Evolutionary conservation across 768 basidiomycete genomes (phyloP).

Genomic region (Tubosaeta sp.): DNA sequence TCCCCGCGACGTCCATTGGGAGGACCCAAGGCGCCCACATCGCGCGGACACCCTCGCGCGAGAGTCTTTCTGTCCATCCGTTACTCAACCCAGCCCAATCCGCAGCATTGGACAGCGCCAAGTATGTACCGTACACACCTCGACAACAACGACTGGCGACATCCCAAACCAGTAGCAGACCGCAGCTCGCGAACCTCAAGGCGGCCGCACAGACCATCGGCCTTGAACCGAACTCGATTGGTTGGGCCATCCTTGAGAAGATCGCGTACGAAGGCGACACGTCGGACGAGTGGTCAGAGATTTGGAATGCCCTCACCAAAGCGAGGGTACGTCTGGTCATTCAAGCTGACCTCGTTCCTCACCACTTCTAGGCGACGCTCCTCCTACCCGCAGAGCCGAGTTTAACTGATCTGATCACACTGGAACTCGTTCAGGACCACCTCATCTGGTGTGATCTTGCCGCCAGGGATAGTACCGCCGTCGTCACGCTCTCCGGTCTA

Average conservation of each 20-base stretch:
- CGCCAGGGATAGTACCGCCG: constrained; percentile 40
- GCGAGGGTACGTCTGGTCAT: constrained; percentile 55
- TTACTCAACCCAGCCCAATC: constrained; percentile 46
- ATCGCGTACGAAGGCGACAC: constrained; percentile 51
- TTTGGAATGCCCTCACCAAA: constrained; percentile 59
- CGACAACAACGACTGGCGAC: constrained; percentile 52
- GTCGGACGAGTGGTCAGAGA: constrained; percentile 60
- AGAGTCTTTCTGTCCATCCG: constrained; percentile 60
- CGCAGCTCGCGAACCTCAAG: constrained; percentile 72
- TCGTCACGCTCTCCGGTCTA: constrained; percentile 82
- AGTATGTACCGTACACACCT: constrained; percentile 77
- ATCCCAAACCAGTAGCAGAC: constrained; percentile 53
- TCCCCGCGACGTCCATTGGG: constrained; percentile 55
- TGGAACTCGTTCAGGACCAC: constrained; percentile 83
- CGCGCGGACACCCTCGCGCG: constrained; percentile 44
- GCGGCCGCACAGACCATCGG: constrained; percentile 67
- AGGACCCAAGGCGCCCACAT: constrained; percentile 42
- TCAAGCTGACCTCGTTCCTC: neutral
- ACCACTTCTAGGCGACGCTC: constrained; percentile 59
- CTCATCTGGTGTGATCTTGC: constrained; percentile 61
- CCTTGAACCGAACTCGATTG: constrained; percentile 57
- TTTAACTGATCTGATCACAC: constrained; percentile 51
- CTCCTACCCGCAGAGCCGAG: constrained; percentile 68
- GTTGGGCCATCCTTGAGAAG: constrained; percentile 77
- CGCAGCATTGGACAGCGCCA: constrained; percentile 25